Percentiles rank a stretch among this genome's conserved stretches.
These are phyloP conservation scores for Leccinum imitatum DNA, from an alignment of 768 basidiomycete genomes.

Conservation along the genomic window DNA sequence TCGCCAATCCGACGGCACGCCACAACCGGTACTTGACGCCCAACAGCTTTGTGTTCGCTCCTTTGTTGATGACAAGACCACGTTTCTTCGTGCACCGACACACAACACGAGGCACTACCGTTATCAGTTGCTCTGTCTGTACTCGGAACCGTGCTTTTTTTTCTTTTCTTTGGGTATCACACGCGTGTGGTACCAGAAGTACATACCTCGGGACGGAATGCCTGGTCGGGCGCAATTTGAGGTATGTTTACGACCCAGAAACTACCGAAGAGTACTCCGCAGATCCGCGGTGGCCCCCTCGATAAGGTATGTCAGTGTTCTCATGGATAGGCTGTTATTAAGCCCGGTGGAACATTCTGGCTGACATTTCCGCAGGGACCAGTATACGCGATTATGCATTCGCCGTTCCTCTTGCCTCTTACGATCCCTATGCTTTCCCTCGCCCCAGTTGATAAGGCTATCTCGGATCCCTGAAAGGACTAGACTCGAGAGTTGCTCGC, in stretches of 20 bases:
- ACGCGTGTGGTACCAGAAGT: not conserved
- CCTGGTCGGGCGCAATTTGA: conserved; percentile 1
- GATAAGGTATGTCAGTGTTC: conserved; percentile 26
- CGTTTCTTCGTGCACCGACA: conserved; percentile 2
- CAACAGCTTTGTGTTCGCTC: conserved; percentile 1
- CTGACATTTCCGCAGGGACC: conserved; percentile 20
- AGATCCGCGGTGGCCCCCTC: conserved; percentile 31
- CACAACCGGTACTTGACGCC: not conserved
- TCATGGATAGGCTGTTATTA: conserved; percentile 21
- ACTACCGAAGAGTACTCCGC: conserved; percentile 12
- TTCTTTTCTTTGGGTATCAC: not conserved
- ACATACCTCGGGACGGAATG: conserved; percentile 17
- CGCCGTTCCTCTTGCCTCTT: conserved; percentile 29
- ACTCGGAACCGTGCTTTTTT: conserved; percentile 14
- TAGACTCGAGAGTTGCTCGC: conserved; percentile 20
- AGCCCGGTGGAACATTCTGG: conserved; percentile 20
- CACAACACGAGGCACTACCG: conserved; percentile 8
- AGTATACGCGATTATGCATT: conserved; percentile 21
- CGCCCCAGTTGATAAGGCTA: conserved; percentile 28
- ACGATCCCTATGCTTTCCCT: conserved; percentile 16
- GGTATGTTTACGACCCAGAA: conserved; percentile 4
- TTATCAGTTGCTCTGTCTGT: conserved; percentile 3
- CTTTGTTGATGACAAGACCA: not conserved
- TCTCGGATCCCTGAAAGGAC: conserved; percentile 28
- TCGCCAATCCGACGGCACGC: conserved; percentile 7